These are phyloP conservation scores for Termitomyces sp. DNA, from an alignment of 768 basidiomycete genomes.

Conservation along the genomic window DNA sequence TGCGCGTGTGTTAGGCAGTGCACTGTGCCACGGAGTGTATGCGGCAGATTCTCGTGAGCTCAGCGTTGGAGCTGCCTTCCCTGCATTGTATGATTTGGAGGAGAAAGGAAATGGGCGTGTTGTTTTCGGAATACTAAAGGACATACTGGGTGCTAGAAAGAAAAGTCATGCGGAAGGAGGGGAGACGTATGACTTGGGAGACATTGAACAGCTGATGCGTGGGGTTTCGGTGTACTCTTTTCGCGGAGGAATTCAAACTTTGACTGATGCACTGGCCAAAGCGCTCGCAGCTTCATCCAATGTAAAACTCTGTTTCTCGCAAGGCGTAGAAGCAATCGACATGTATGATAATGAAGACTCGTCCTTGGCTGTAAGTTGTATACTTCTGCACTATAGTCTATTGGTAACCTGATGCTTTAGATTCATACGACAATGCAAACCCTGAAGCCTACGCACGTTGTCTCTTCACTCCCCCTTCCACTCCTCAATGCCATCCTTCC, in stretches of 20 bases:
- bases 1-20: conserved; percentile 71
- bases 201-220: conserved; percentile 40
- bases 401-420: background rate
- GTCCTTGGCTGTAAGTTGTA: conserved; percentile 38
- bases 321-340: conserved; percentile 30
- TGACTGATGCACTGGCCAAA: conserved; percentile 52
- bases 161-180: conserved; percentile 6
- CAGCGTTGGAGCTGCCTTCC: conserved; percentile 75
- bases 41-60: conserved; percentile 76
- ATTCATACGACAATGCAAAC: conserved; percentile 9
- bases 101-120: conserved; percentile 66
- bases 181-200: conserved; percentile 43
- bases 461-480: conserved; percentile 75
- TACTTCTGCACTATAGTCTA: conserved; percentile 2
- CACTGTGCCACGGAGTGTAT: conserved; percentile 90
- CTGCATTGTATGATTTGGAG: conserved; percentile 65
- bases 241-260: conserved; percentile 62
- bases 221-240: conserved; percentile 79
- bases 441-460: conserved; percentile 53
- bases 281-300: conserved; percentile 43
- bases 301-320: conserved; percentile 48
- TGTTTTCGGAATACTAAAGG: conserved; percentile 47
- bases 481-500: conserved; percentile 40
- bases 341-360: conserved; percentile 23
- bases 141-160: conserved; percentile 14